Evolutionary conservation across 495 filamentous ascomycete genomes (phyloP).

Genomic region (Cudoniella acicularis): DNA sequence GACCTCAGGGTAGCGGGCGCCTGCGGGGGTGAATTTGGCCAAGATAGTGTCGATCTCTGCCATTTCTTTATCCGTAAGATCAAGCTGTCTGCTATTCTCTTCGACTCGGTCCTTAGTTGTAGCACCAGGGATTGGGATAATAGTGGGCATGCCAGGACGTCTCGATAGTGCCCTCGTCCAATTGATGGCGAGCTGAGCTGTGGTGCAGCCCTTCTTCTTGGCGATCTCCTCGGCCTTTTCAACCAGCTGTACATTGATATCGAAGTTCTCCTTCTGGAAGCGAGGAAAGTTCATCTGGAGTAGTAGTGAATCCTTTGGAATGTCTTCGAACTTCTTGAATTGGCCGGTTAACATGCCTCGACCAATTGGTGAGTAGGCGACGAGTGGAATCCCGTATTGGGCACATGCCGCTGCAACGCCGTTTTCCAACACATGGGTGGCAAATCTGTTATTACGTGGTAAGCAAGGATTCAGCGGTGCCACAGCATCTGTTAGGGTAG

Average conservation of each 20-base stretch:
- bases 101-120: conserved; percentile 44
- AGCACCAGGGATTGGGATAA: conserved; percentile 75
- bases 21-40: not conserved
- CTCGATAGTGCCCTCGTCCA: conserved; percentile 59
- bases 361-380: conserved; percentile 44
- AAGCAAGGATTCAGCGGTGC: conserved; percentile 21
- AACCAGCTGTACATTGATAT: conserved; percentile 69
- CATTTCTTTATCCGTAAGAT: conserved; percentile 41
- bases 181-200: conserved; percentile 69
- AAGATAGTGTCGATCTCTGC: not conserved
- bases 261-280: conserved; percentile 65
- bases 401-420: conserved; percentile 66
- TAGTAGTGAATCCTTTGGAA: not conserved
- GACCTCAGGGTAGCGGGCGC: conserved; percentile 1
- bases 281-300: conserved; percentile 26
- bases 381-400: conserved; percentile 60
- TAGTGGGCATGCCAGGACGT: conserved; percentile 54
- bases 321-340: not conserved
- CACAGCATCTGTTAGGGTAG: no score
- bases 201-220: conserved; percentile 49
- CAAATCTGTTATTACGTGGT: conserved; percentile 28
- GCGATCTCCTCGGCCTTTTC: conserved; percentile 44
- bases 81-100: conserved; percentile 44
- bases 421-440: conserved; percentile 56
- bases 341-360: conserved; percentile 19